Conservation (phyloP, 2,329 filamentous ascomycete species). For the Gyromitra esculenta region DNA sequence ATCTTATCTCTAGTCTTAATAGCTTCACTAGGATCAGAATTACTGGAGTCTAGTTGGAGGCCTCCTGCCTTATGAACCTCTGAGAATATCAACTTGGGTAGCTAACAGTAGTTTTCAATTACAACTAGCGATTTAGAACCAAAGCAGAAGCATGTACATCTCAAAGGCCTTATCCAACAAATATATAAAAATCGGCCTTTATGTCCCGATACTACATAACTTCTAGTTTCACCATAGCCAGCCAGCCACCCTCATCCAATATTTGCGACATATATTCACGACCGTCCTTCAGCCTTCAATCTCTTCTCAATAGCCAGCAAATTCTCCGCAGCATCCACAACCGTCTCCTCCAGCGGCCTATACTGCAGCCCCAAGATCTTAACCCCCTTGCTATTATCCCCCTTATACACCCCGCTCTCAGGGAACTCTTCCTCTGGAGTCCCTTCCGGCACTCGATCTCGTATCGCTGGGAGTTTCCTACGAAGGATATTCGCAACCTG, state of each 20-base stretch:
- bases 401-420: not conserved
- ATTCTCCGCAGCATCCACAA: conserved; percentile 8
- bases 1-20: not conserved
- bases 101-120: not conserved
- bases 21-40: not conserved
- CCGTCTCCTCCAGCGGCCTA: not conserved
- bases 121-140: not conserved
- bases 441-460: not conserved
- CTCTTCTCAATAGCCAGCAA: conserved; percentile 15
- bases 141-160: not conserved
- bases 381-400: not conserved
- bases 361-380: conserved; percentile 21
- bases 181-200: not conserved
- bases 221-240: not conserved
- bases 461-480: not conserved
- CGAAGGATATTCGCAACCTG: conserved; percentile 6
- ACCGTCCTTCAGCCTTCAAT: conserved; percentile 7
- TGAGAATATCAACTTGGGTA: not conserved
- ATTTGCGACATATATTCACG: not conserved
- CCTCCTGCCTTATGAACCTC: not conserved
- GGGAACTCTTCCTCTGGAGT: conserved; percentile 10
- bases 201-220: not conserved
- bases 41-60: not conserved
- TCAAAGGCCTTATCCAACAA: too few relatives aligned
- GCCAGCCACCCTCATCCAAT: too few relatives aligned